Evolutionary conservation across 306 rosid species (phyloP), one percentile per base, ranked within the genome.

Genomic region (Sophora flavescens): DNA sequence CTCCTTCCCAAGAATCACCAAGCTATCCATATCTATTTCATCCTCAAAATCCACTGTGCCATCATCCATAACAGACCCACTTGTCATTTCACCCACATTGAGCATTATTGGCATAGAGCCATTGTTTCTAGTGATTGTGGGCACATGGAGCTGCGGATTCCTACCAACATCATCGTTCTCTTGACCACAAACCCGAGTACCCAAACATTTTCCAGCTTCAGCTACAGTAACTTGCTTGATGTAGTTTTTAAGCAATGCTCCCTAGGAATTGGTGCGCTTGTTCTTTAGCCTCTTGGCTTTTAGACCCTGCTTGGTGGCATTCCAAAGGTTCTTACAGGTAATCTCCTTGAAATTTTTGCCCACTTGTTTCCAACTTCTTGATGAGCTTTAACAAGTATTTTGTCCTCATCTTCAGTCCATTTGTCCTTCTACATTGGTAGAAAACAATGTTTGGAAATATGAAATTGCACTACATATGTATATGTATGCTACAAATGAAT

Each of bases 301-400:
- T 9, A 70, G 88, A 47, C 88, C 67, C 0, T 97, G 75, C 84
- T 89, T 93, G 0, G 92, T 89, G 9, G 96, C 86, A 44, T 91
- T 89, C 97, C 93, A 91, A 18, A 89, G 96, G 72, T 93, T 93
- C 80, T 93, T 91, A 3, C 96, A 0, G 87, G 93, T 16, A 91
- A 38, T 36, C 79, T 68, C 61, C 72, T 87, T 0, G 97, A 91
- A 0, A 93, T 93, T 72, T 91, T 93, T 0, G 97, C 88, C 97
- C 98, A 93, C 16, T 67, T 84, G 76, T 91, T 93, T 2, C 97
- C 93, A 2, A 91, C 62, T 47, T 70, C 77, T 50, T 66, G 83
- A 59, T 91, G 97, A 15, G 92, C 91, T 72, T 86, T 72, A 10
- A 93, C 87, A 0, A 93, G 78, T 2, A 81, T 76, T 8, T 1